Conservation (phyloP, 192 early-diverging fungal species). For the Coemansia sp. region DNA sequence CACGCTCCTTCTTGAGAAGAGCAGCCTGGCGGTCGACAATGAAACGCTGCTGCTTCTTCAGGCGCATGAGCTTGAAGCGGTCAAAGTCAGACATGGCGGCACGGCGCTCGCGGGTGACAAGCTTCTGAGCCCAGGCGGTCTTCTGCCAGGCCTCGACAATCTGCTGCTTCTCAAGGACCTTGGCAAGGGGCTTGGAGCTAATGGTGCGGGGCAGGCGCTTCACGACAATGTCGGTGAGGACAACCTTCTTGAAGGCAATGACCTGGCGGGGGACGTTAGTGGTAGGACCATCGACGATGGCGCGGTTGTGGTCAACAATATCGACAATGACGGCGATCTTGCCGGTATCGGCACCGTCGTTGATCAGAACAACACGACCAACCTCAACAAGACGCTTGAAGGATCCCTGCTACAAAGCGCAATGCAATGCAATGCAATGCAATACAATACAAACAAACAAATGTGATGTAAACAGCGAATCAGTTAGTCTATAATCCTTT, state of each 20-base stretch:
- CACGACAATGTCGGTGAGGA: constrained; percentile 86
- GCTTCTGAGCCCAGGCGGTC: constrained; percentile 96
- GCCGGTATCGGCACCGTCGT: constrained; percentile 89
- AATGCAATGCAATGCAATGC: too few species aligned
- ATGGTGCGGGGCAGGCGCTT: constrained; percentile 79
- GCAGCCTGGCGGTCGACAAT: constrained; percentile 50
- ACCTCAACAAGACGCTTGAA: constrained; percentile 95
- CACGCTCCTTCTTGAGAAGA: constrained; percentile 49
- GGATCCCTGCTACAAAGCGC: constrained; percentile 48
- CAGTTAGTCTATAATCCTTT: too few species aligned
- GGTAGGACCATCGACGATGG: constrained; percentile 96
- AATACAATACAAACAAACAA: background rate
- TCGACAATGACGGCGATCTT: constrained; percentile 99
- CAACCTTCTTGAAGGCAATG: constrained; percentile 84
- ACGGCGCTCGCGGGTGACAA: constrained; percentile 75
- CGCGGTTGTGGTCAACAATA: constrained; percentile 98
- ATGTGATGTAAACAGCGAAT: background rate
- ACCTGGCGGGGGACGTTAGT: constrained; percentile 87
- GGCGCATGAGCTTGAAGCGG: constrained; percentile 95
- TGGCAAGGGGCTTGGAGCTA: constrained; percentile 72
- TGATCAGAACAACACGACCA: constrained; percentile 96
- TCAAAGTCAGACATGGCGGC: constrained; percentile 88
- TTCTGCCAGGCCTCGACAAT: constrained; percentile 77
- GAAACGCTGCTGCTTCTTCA: constrained; percentile 75
- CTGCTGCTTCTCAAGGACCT: constrained; percentile 81